Percentiles rank a stretch among this genome's conserved stretches.
Evolutionary conservation across 2,329 filamentous ascomycete genomes (phyloP).

Genomic region (Fusarium sp.): DNA sequence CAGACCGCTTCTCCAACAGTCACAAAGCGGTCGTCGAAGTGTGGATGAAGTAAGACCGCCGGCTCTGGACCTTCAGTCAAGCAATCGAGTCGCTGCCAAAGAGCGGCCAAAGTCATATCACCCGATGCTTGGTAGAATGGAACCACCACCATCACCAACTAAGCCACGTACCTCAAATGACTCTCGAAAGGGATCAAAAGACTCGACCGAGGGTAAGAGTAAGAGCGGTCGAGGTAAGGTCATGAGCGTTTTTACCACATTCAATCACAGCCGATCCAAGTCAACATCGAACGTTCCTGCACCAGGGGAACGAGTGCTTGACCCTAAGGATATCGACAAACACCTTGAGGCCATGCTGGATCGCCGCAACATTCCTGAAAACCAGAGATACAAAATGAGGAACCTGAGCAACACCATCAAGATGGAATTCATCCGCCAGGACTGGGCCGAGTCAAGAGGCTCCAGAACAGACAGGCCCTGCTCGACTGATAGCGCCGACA

Average conservation of each 20-base stretch:
- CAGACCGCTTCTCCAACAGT: conserved; percentile 43
- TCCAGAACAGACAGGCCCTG: conserved; percentile 60
- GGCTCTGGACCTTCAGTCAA: conserved; percentile 37
- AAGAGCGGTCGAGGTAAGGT: conserved; percentile 58
- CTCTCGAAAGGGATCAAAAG: conserved; percentile 46
- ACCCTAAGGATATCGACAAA: conserved; percentile 67
- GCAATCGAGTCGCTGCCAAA: conserved; percentile 50
- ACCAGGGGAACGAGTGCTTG: conserved; percentile 64
- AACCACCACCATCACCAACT: conserved; percentile 40
- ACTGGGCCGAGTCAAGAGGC: conserved; percentile 77
- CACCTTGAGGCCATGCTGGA: conserved; percentile 77
- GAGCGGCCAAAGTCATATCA: conserved; percentile 67
- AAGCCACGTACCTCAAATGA: conserved; percentile 41
- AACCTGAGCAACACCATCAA: conserved; percentile 91
- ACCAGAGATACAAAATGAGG: conserved; percentile 95
- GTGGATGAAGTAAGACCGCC: conserved; percentile 43
- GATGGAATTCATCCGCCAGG: conserved; percentile 92
- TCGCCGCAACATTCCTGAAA: conserved; percentile 91
- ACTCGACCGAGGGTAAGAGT: conserved; percentile 48
- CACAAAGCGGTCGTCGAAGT: conserved; percentile 42
- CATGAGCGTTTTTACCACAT: conserved; percentile 55
- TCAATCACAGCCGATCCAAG: conserved; percentile 56
- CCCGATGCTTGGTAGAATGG: conserved; percentile 43
- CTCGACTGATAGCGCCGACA: conserved; percentile 60
- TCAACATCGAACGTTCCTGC: conserved; percentile 47